Evolutionary conservation across 2,329 filamentous ascomycete genomes (phyloP), one percentile per base, ranked within the genome.

Genomic region (Penicillium sp.): DNA sequence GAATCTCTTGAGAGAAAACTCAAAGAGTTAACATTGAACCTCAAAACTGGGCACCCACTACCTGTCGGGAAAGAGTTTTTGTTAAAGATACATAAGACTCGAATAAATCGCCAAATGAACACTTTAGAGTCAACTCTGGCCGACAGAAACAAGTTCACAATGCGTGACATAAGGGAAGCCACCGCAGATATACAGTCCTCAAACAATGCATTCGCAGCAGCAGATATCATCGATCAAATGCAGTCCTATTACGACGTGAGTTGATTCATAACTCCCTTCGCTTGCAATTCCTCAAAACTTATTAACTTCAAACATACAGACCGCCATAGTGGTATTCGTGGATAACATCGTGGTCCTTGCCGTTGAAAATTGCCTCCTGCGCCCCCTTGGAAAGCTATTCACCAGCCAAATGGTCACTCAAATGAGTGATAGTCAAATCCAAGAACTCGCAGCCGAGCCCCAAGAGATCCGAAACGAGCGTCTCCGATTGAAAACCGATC

Each of bases 291-390:
- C 29, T 14, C 29, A 4, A 33, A 33, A 33, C 4, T 16, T 39
- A 2, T 5, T 11, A 29, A 23, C 8, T 24, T n/a, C 37, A 37
- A 40, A n/a, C n/a, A 9, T 26, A 64, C 26, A 66, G 63, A 63
- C 56, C 62, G 75, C 77, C 1, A 68, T 77, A 3, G 62, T 75
- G 13, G 77, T 74, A 0, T 81, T 83, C 43, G 69, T 77, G 3
- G 77, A 83, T 3, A 81, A 81, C 18, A 67, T 83, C 10, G 70
- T 77, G n/a, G 79, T 74, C n/a, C 67, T 82, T 0, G 80, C 74
- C 0, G 68, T 81, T 1, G 81, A 83, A 58, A 77, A 77, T 29
- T 81, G 78, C 40, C 73, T 83, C 1, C 63, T 83, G 0, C 63
- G 52, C 0, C 71, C 76, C 2, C 53, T 83, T 0, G 70, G 73